Evolutionary conservation across 1,284 basidiomycete genomes (phyloP).

Genomic region (Neonothopanus nambi): DNA sequence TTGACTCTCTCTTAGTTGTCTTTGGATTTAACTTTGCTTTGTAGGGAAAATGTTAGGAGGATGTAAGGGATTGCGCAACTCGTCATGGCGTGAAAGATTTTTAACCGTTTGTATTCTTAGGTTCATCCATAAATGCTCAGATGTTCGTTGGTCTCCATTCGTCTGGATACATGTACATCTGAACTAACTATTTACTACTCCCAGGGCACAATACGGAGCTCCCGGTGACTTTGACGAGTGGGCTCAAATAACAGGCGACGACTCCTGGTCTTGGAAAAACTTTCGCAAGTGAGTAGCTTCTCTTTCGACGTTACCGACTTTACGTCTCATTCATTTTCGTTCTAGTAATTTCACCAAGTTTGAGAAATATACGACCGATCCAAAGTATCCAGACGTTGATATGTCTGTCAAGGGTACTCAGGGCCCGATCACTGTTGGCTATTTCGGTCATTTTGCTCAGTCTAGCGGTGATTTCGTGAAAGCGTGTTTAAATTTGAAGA

Average conservation of each 20-base stretch:
- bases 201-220: conserved; percentile 65
- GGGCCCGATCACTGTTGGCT: conserved; percentile 53
- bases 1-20: background rate
- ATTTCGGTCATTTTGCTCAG: conserved; percentile 36
- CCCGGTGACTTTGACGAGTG: conserved; percentile 74
- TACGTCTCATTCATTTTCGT: background rate
- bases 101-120: conserved; percentile 31
- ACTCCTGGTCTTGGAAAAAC: conserved; percentile 62
- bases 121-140: conserved; percentile 66
- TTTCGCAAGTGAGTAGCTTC: conserved; percentile 41
- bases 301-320: background rate
- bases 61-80: conserved; percentile 44
- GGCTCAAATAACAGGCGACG: conserved; percentile 55
- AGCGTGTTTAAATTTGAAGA: conserved; percentile 46
- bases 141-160: conserved; percentile 41
- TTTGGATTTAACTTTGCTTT: background rate
- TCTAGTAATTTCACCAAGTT: conserved; percentile 63
- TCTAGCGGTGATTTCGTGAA: conserved; percentile 44
- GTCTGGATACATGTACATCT: background rate
- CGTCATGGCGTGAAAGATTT: background rate
- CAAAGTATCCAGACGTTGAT: conserved; percentile 49
- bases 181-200: background rate
- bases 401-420: conserved; percentile 41
- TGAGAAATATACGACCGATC: conserved; percentile 51
- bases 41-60: conserved; percentile 68